Evolutionary conservation across 2,329 filamentous ascomycete genomes (phyloP), one percentile per base, ranked within the genome.

Genomic region (Calonectria honghensis): DNA sequence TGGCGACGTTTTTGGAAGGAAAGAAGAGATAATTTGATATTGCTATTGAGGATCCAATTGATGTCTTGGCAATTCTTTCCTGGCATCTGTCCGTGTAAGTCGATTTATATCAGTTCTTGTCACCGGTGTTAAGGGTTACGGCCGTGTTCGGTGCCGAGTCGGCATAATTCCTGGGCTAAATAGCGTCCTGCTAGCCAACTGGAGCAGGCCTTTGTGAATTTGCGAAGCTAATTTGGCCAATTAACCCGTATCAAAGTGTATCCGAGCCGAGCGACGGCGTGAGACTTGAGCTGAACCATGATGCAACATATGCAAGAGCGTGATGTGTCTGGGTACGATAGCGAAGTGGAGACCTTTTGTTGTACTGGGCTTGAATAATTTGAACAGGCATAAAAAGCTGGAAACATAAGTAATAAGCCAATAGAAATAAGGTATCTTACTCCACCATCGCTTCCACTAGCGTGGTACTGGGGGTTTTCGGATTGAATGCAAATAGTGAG

Each of bases 111-210:
- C 11, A 41, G 2, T 51, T 7, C 45, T 3, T 4, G 24, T 16
- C 18, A 24, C 54, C 68, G 68, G 59, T 45, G 45, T 71, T 71
- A 70, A 70, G 57, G 32, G 16, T 64, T 70, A 70, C 35, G 20
- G 13, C 68, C 68, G 68, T 16, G 11, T 2, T 45, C 59, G 68
- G 68, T 64, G 16, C 68, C 68, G 68, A 48, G 2, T 65, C 68
- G 68, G 68, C 68, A 20, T 27, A 50, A 51, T 51, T 13, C 35
- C 16, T 29, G 57, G 57, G 57, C 13, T 29, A 63, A 63, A 63
- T 41, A 41, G 14, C 14, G 18, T 3, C 6, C 3, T 5, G 6
- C 3, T 0, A 6, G 11, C 57, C 57, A 63, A 63, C 41, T 13
- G 41, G 18, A 18, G 24, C 4, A 9, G 27, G 6, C 4, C 20